These are phyloP conservation scores for Cicer cuneatum DNA, from an alignment of 306 rosid species.

Conservation along the genomic window DNA sequence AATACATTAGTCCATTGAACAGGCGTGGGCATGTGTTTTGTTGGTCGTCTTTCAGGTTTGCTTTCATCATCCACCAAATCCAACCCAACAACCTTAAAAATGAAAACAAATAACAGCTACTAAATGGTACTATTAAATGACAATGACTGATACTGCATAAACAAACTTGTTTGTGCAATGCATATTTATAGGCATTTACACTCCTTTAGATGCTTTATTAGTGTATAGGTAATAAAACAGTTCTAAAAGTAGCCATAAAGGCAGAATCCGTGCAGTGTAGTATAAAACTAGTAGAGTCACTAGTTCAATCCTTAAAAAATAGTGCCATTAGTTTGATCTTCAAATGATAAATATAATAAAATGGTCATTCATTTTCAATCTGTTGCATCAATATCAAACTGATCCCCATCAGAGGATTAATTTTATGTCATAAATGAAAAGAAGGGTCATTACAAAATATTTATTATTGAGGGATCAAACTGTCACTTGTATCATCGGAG, in stretches of 20 bases:
- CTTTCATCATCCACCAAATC: conserved; percentile 98
- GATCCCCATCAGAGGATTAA: background rate
- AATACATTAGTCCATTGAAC: conserved; percentile 94
- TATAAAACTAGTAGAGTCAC: conserved; percentile 21
- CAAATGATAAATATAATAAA: background rate
- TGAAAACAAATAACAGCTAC: conserved; percentile 25
- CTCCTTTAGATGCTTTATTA: conserved; percentile 1
- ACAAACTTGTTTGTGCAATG: conserved; percentile 20
- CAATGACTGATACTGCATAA: conserved; percentile 12
- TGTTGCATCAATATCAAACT: conserved; percentile 12
- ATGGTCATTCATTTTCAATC: conserved; percentile 28
- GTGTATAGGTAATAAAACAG: background rate
- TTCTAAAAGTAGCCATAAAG: conserved; percentile 11
- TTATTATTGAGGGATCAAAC: conserved; percentile 2
- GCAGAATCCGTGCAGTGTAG: conserved; percentile 2
- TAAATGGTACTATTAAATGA: background rate
- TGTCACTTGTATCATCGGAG: background rate
- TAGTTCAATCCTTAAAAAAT: conserved; percentile 25
- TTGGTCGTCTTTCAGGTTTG: conserved; percentile 98
- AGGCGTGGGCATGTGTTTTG: conserved; percentile 99
- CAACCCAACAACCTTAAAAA: conserved; percentile 84
- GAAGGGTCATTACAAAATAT: conserved; percentile 10
- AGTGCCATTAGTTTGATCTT: conserved; percentile 19
- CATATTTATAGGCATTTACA: conserved; percentile 4
- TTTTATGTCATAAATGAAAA: conserved; percentile 6